A percentile compares a stretch with the other conserved stretches of the same genome.
These are phyloP conservation scores for Alternaria metachromatica DNA, from an alignment of 2,329 filamentous ascomycete species.

Conservation along the genomic window DNA sequence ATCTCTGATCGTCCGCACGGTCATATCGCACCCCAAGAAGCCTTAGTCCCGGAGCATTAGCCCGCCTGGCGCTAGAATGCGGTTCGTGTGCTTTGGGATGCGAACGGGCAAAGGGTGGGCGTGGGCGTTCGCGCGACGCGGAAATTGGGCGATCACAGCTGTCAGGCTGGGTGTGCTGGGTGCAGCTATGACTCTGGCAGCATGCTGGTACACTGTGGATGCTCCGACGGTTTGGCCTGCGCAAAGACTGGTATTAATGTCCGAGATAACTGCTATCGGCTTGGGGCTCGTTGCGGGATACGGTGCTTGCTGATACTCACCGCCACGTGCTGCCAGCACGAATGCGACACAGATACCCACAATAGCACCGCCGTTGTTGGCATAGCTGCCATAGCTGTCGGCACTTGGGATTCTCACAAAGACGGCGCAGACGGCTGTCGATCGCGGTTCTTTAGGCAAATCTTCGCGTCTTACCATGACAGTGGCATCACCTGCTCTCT, in stretches of 20 bases:
- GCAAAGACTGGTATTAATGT: constrained; percentile 7
- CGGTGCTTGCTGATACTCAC: constrained; percentile 12
- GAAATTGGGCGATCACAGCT: constrained; percentile 29
- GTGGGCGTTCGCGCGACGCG: constrained; percentile 7
- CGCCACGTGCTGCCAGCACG: constrained; percentile 4
- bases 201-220: constrained; percentile 10
- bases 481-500: neutral
- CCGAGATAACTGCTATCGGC: neutral
- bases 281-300: neutral
- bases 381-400: constrained; percentile 4
- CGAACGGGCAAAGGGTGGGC: constrained; percentile 16
- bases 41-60: constrained; percentile 10
- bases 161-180: constrained; percentile 15
- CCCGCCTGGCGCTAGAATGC: constrained; percentile 15
- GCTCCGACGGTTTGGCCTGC: constrained; percentile 25
- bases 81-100: constrained; percentile 10
- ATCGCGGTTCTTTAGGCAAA: constrained; percentile 4
- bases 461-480: neutral
- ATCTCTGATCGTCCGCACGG: constrained; percentile 6
- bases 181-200: constrained; percentile 13
- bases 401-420: constrained; percentile 5
- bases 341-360: constrained; percentile 18
- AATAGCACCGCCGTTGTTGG: constrained; percentile 16
- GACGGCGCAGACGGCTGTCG: constrained; percentile 7
- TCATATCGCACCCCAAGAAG: constrained; percentile 3